Base-by-base conservation (phyloP, 306 rosid genomes). In the Fagus sylvatica region DNA sequence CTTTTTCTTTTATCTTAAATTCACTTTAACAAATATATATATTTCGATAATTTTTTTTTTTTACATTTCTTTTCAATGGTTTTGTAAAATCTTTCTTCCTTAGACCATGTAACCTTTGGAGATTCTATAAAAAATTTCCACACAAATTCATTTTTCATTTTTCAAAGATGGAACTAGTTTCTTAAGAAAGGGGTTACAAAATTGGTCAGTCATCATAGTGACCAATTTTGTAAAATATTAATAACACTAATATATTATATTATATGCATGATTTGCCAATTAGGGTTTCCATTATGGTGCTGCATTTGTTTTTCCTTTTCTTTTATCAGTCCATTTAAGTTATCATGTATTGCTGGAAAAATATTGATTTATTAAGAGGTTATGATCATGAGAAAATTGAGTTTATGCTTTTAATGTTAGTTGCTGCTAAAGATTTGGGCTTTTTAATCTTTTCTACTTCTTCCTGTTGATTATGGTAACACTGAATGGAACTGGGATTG, bases 181-280 rank as follows among this genome's bases (percentile, higher is more conserved):
- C 71, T 49, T 32, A 77, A 76, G 77, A 65, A 76, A 64, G 61
- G 85, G 83, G 55, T 75, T 64, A 28, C 76, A 85, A 48, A 81
- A 70, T 80, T 83, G 82, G 80, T 84, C 73, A 4, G 71, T 73
- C 73, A 59, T 74, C 79, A 39, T 83, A 73, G 28, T 22, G 28
- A 22, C 28, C 28, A 22, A 22, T 22, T 28, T 71, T 81, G 80
- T 86, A 67, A 79, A 66, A 71, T 22, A 22, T 22, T 22, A 22
- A 22, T 1, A 22, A 33, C 82, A 75, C 81, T 82, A 16, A 74
- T 22, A 22, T 22, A 22, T 22, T 82, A 59, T 79, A 69, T 78
- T 85, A 75, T 79, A 77, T 65, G 61, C 82, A 71, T 80, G 84
- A 74, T 83, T 80, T 84, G 80, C 86, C 53, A 81, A 81, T 89